Percentiles rank a stretch among this genome's conserved stretches.
These are phyloP conservation scores for Glaciozyma martinii DNA, from an alignment of 768 basidiomycete species.

Conservation along the genomic window DNA sequence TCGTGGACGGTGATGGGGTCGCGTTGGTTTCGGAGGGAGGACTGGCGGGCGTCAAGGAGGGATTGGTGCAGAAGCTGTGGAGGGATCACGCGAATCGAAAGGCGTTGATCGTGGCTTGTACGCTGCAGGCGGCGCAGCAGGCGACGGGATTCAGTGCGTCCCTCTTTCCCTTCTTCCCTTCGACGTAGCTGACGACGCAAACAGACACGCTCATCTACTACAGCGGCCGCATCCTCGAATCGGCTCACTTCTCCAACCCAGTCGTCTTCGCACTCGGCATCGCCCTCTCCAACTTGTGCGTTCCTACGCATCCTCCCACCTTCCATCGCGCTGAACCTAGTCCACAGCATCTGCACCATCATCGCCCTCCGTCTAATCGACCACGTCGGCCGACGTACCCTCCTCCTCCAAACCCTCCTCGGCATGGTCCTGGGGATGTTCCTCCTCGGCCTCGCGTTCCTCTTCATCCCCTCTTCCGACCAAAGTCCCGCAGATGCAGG, in stretches of 20 bases:
- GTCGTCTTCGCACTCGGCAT: constrained; percentile 26
- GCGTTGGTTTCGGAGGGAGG: background rate
- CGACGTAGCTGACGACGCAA: no score
- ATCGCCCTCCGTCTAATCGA: constrained; percentile 26
- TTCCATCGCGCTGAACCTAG: background rate
- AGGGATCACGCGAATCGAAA: constrained; percentile 14
- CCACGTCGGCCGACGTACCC: constrained; percentile 12
- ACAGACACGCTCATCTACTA: background rate
- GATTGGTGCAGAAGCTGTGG: constrained; percentile 1
- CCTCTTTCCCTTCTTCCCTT: background rate
- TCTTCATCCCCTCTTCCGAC: constrained; percentile 6
- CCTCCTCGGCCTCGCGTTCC: constrained; percentile 20
- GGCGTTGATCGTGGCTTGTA: constrained; percentile 23
- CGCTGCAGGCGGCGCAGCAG: constrained; percentile 27
- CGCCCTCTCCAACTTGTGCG: constrained; percentile 27
- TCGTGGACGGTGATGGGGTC: background rate
- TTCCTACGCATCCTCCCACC: background rate
- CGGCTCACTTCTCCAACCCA: constrained; percentile 15
- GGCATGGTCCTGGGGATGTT: constrained; percentile 26
- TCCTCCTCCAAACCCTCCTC: constrained; percentile 23
- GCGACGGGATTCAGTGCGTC: constrained; percentile 26
- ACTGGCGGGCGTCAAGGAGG: background rate
- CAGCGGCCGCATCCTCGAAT: constrained; percentile 23
- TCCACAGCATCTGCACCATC: constrained; percentile 16
- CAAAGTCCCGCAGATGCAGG: background rate